Evolutionary conservation across 768 basidiomycete species (phyloP).

Genomic region (Steccherinum ochraceum): DNA sequence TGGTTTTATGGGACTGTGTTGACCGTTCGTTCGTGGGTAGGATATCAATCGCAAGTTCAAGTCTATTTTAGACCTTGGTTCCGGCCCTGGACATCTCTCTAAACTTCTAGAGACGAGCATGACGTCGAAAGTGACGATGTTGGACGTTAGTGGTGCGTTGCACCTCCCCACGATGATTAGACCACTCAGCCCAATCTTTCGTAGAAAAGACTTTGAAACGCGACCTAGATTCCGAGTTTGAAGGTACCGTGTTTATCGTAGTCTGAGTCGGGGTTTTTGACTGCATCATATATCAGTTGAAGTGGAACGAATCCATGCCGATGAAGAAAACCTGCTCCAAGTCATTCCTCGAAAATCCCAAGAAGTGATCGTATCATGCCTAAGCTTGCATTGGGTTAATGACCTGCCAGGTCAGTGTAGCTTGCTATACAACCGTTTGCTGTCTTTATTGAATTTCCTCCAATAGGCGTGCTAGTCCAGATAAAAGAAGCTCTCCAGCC

Average conservation of each 20-base stretch:
- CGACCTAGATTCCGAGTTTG: constrained; percentile 74
- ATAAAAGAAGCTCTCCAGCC: constrained; percentile 79
- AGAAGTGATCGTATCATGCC: constrained; percentile 88
- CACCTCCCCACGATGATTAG: not conserved
- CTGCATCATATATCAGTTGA: constrained; percentile 45
- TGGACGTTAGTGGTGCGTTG: constrained; percentile 74
- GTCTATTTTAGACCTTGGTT: constrained; percentile 79
- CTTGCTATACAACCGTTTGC: not conserved
- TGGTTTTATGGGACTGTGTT: constrained; percentile 4
- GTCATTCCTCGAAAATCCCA: constrained; percentile 66
- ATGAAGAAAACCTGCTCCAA: constrained; percentile 77
- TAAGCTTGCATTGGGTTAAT: constrained; percentile 95
- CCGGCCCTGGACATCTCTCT: constrained; percentile 89
- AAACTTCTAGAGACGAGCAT: constrained; percentile 68
- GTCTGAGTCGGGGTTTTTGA: not conserved
- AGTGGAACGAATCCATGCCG: constrained; percentile 69
- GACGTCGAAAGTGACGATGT: constrained; percentile 69
- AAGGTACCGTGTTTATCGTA: constrained; percentile 43
- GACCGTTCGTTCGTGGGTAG: constrained; percentile 32
- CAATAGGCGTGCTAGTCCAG: constrained; percentile 56
- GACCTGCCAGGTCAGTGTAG: constrained; percentile 77
- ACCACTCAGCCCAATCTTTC: constrained; percentile 1
- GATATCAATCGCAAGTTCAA: constrained; percentile 86
- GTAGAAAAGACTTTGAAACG: constrained; percentile 67
- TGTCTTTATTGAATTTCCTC: not conserved